These are phyloP conservation scores for Quercus bicolor DNA, from an alignment of 306 rosid genomes.

Conservation along the genomic window DNA sequence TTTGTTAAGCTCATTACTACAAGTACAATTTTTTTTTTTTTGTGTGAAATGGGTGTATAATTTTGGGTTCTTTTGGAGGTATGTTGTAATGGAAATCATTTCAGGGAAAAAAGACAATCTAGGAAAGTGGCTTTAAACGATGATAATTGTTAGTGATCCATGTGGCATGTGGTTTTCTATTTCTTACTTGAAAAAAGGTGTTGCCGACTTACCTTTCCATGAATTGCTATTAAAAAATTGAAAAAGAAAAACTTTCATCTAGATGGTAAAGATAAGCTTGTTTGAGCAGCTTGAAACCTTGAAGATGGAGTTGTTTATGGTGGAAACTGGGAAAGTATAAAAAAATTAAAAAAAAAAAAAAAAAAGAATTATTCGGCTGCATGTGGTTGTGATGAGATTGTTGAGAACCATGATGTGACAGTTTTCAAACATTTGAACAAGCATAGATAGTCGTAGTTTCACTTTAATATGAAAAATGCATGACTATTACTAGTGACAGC, in stretches of 20 bases:
- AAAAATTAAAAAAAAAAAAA: too few species aligned
- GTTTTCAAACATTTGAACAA: background rate
- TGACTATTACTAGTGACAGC: background rate
- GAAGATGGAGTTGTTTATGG: background rate
- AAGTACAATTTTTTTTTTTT: background rate
- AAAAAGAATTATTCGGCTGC: background rate
- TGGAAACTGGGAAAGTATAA: background rate
- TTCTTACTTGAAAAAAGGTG: background rate
- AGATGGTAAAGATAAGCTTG: background rate
- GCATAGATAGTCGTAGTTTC: background rate
- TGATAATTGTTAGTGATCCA: constrained; percentile 2
- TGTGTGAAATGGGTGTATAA: too few species aligned
- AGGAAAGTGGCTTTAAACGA: constrained; percentile 3
- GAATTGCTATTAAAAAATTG: background rate
- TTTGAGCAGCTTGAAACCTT: background rate
- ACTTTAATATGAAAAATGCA: background rate
- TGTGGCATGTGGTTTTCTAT: constrained; percentile 4
- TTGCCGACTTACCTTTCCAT: background rate
- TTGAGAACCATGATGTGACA: background rate
- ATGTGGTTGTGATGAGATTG: background rate
- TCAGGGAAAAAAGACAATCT: background rate
- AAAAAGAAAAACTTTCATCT: background rate
- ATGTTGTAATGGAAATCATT: constrained; percentile 7
- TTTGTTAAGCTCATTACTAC: background rate
- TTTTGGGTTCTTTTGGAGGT: background rate